Evolutionary conservation across 2,329 filamentous ascomycete species (phyloP), one percentile per base, ranked within the genome.

Genomic region (Leptographium radiaticola): DNA sequence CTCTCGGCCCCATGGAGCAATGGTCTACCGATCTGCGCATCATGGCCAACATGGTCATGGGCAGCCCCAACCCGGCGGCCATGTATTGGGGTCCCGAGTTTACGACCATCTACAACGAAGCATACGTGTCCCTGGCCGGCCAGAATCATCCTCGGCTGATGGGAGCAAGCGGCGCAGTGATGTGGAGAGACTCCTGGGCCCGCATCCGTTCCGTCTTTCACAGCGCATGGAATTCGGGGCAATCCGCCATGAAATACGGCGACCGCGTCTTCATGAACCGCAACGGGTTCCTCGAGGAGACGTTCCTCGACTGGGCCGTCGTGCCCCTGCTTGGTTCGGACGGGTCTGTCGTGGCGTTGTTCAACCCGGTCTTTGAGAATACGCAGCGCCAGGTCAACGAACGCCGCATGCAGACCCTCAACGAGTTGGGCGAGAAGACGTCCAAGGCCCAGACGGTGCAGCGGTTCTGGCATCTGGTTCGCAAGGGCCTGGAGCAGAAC

Each of bases 21-120:
- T 94, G 87, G 87, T 71, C 77, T 1, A 70, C 78, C 34, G 85
- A 89, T 60, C 69, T 93, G 49, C 77, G 88, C 53, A 79, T 81
- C 58, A 87, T 90, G 82, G 84, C 86, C 50, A 91, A 90, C 65
- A 68, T 91, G 45, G 81, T 94, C 60, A 89, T 93, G 86, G 84
- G 79, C 15, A 85, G 80, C 55, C 86, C 86, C 12, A 81, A 89
- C 62, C 84, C 85, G 1, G 80, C 83, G 6, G 83, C 84, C 9
- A 80, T 89, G 74, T 91, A 90, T 65, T 91, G 87, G 87, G 87
- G 87, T 0, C 72, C 75, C 2, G 81, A 89, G 75, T 71, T 80
- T 42, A 77, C 83, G 18, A 76, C 79, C 10, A 83, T 87, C 39
- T 87, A 87, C 66, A 87, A 87, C 60, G 83, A 87, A 63, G 80